phyloP scores from a whole-genome alignment of 208 protist genomes.

The Acanthamoeba comandoni region DNA sequence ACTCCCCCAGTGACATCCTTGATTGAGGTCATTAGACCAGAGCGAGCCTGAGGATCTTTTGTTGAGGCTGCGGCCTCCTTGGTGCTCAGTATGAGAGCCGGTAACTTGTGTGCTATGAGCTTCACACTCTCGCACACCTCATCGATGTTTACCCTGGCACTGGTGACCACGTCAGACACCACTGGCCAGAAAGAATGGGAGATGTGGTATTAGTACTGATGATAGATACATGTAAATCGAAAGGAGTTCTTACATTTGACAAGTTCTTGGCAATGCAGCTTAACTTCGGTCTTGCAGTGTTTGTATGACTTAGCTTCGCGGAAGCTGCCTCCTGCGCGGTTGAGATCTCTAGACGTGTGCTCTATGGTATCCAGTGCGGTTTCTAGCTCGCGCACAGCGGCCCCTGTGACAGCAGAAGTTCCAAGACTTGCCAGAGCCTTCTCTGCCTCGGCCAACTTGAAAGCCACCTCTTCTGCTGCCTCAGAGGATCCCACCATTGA shows the following conservation, averaged over 20 bases:
- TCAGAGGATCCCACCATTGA: background rate
- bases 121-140: slow-evolving; percentile 32
- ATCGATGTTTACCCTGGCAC: slow-evolving; percentile 55
- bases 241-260: slow-evolving; percentile 7
- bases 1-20: too few species aligned
- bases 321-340: background rate
- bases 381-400: slow-evolving; percentile 41
- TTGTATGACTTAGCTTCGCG: slow-evolving; percentile 54
- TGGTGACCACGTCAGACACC: slow-evolving; percentile 20
- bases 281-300: slow-evolving; percentile 70
- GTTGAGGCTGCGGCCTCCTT: slow-evolving; percentile 18
- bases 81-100: background rate
- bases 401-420: background rate
- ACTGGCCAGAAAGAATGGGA: background rate
- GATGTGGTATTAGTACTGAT: too few species aligned
- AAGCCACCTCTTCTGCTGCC: slow-evolving; percentile 7
- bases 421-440: background rate
- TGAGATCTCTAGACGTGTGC: slow-evolving; percentile 33
- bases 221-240: too few species aligned
- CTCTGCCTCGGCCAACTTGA: slow-evolving; percentile 9
- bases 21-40: too few species aligned
- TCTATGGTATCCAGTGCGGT: slow-evolving; percentile 8
- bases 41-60: background rate
- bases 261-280: slow-evolving; percentile 66
- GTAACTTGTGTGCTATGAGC: slow-evolving; percentile 20